Evolutionary conservation across 305 asterid species (phyloP).

Genomic region (Rubia balearica): DNA sequence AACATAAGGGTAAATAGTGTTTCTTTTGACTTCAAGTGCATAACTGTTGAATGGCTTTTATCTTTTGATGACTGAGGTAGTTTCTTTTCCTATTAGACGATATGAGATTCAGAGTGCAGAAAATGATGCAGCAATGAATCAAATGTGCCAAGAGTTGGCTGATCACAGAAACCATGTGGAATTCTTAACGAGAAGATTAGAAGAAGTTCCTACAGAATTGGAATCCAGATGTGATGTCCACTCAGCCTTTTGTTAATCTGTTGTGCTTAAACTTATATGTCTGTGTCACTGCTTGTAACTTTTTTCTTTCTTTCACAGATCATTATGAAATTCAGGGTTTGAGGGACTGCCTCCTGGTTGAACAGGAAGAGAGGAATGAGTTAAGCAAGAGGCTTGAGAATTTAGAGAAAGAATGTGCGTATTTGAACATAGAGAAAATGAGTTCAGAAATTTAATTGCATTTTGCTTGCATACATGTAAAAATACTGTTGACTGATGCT

Average conservation of each 20-base stretch:
- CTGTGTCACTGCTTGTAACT: background rate
- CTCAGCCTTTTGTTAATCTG: constrained; percentile 2
- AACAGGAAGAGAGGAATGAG: constrained; percentile 35
- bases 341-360: constrained; percentile 35
- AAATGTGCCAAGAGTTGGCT: constrained; percentile 27
- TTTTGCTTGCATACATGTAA: no score
- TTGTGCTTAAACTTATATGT: background rate
- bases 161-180: constrained; percentile 27
- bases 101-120: constrained; percentile 23
- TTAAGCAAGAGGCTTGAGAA: constrained; percentile 29
- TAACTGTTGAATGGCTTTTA: background rate
- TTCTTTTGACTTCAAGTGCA: background rate
- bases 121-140: constrained; percentile 21
- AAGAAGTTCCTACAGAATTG: constrained; percentile 27
- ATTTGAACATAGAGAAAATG: background rate
- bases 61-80: background rate
- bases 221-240: constrained; percentile 25
- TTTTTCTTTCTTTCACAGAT: constrained; percentile 20
- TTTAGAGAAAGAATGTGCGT: constrained; percentile 37
- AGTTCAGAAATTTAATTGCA: background rate
- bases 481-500: no score
- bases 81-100: constrained; percentile 20
- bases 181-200: constrained; percentile 23
- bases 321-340: constrained; percentile 36
- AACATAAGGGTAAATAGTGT: background rate